A percentile compares a stretch with the other conserved stretches of the same genome.
phyloP scores from a whole-genome alignment of 257 asterid species.

The Jacaranda copaia region DNA sequence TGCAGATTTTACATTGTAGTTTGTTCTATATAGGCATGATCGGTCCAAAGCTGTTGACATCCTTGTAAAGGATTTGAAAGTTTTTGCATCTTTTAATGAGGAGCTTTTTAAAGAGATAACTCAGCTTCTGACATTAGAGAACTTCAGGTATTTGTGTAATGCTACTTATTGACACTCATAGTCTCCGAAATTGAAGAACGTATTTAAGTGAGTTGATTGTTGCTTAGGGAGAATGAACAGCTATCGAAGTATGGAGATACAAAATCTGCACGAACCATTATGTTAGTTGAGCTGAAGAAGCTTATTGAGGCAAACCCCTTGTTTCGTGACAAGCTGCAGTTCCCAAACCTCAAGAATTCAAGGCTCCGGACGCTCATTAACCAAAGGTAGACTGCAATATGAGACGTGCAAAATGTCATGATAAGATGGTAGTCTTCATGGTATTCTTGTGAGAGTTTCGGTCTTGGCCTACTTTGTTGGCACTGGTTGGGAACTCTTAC shows the following conservation, averaged over 20 bases:
- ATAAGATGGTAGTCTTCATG: neutral
- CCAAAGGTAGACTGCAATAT: conserved; percentile 42
- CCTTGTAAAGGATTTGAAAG: conserved; percentile 47
- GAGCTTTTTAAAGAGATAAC: conserved; percentile 51
- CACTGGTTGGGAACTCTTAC: too few relatives aligned
- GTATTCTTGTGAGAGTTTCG: neutral
- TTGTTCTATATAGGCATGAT: conserved; percentile 38
- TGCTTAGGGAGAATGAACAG: conserved; percentile 50
- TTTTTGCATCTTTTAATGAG: conserved; percentile 47
- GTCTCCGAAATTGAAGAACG: neutral
- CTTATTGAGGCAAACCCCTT: conserved; percentile 52
- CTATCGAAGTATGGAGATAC: conserved; percentile 56
- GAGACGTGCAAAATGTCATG: neutral
- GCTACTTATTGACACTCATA: neutral
- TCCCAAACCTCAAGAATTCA: conserved; percentile 44
- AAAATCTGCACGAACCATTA: conserved; percentile 46
- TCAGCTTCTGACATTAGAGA: conserved; percentile 45
- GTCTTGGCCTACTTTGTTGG: too few relatives aligned
- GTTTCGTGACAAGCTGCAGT: conserved; percentile 49
- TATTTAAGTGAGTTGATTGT: neutral
- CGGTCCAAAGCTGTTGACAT: conserved; percentile 46
- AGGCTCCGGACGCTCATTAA: conserved; percentile 51
- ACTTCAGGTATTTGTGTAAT: conserved; percentile 43
- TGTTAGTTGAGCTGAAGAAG: conserved; percentile 49
- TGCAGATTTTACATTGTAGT: neutral